Percentiles rank a stretch among this genome's conserved stretches.
These are phyloP conservation scores for Cytospora piceicola DNA, from an alignment of 2,329 filamentous ascomycete genomes.

Conservation along the genomic window DNA sequence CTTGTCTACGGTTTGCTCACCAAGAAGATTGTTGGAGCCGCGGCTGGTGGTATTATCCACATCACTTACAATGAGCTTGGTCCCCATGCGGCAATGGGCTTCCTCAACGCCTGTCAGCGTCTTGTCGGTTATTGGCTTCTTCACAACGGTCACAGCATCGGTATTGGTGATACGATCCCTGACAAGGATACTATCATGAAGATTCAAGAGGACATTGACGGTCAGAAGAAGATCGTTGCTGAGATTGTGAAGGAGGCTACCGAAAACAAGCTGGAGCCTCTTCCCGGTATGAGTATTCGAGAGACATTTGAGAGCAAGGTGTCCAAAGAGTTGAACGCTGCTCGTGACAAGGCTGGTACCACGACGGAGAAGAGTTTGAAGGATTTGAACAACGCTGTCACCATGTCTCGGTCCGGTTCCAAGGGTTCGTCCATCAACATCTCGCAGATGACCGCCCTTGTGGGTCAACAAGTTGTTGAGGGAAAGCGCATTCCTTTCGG, in stretches of 20 bases:
- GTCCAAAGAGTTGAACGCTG: constrained; percentile 89
- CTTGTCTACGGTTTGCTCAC: constrained; percentile 87
- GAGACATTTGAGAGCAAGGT: constrained; percentile 98
- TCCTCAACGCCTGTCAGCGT: constrained; percentile 93
- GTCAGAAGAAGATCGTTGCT: constrained; percentile 80
- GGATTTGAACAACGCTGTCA: constrained; percentile 93
- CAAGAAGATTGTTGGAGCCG: constrained; percentile 93
- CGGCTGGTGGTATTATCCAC: constrained; percentile 88
- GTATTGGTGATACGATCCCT: constrained; percentile 97
- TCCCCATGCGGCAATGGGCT: constrained; percentile 81
- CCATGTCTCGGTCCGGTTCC: constrained; percentile 94
- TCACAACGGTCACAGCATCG: constrained; percentile 95
- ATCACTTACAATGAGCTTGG: constrained; percentile 96
- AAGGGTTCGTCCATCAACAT: constrained; percentile 99
- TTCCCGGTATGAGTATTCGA: constrained; percentile 97
- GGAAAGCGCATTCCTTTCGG: constrained; percentile 99
- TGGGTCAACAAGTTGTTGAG: constrained; percentile 97
- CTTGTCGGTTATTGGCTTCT: constrained; percentile 97
- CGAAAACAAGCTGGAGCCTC: constrained; percentile 83
- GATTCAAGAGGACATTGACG: constrained; percentile 80
- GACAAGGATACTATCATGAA: constrained; percentile 81
- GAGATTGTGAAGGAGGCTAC: constrained; percentile 78
- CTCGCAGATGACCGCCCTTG: constrained; percentile 97
- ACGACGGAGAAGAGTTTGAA: constrained; percentile 91
- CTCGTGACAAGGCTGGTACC: constrained; percentile 94